Evolutionary conservation across 1,284 basidiomycete species (phyloP).

Genomic region (Ganoderma sp.): DNA sequence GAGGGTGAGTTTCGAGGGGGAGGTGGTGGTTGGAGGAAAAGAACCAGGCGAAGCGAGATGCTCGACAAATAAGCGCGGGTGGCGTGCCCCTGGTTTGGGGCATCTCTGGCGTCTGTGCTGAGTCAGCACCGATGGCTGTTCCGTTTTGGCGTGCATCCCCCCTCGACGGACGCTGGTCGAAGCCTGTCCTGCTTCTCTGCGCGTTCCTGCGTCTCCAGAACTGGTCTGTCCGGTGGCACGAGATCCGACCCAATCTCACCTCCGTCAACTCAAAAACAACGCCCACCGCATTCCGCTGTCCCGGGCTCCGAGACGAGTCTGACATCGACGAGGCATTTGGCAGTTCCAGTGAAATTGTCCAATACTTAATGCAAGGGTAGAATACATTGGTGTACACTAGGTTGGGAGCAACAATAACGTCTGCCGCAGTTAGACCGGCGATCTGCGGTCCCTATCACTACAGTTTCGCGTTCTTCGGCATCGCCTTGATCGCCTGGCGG

Average conservation of each 20-base stretch:
- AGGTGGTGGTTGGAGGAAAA: conserved; percentile 27
- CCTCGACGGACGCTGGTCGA: neutral
- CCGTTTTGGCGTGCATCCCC: conserved; percentile 12
- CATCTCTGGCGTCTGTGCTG: conserved; percentile 36
- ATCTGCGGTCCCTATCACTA: conserved; percentile 30
- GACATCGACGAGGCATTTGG: neutral
- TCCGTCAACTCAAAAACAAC: conserved; percentile 5
- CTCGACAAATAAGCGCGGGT: conserved; percentile 28
- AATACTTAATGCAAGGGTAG: conserved; percentile 11
- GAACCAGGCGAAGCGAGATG: conserved; percentile 18
- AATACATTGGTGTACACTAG: conserved; percentile 16
- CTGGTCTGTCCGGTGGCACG: neutral
- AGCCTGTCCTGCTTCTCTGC: conserved; percentile 10
- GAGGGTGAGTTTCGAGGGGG: neutral
- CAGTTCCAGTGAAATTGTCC: neutral
- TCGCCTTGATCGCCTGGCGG: conserved; percentile 67
- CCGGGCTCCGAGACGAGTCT: neutral
- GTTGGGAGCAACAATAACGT: neutral
- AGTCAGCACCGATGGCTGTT: conserved; percentile 31
- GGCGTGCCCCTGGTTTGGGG: conserved; percentile 26
- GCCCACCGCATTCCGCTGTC: neutral
- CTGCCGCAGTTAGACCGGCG: neutral
- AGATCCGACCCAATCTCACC: conserved; percentile 17
- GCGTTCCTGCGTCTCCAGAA: conserved; percentile 4
- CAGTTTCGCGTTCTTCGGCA: conserved; percentile 65